Base-by-base conservation (phyloP, 1,284 basidiomycete genomes). In the Leccinum subrobustum region DNA sequence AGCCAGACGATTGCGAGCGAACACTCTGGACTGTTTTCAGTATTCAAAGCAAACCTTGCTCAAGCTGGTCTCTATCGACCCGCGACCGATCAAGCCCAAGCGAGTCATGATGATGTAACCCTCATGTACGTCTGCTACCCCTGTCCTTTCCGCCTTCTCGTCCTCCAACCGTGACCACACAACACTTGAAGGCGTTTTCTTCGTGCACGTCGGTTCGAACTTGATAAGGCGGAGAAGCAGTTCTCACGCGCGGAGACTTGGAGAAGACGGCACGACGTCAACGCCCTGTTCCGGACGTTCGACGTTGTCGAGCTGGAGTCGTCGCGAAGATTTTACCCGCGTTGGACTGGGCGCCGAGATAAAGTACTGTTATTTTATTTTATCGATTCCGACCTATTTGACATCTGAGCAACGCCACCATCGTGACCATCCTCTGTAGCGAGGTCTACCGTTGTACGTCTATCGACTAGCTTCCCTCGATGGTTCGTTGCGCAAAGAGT, bases 271-370 rank as follows among this genome's bases (percentile, higher is more conserved):
- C 78, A 89, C 67, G 72, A 83, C 48, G 29, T 92, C 8, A 78
- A 84, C 39, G 76, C 78, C 16, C 73, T 91, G n/a, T 92, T 84
- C 72, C 78, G 79, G 16, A 78, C 78, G 2, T 87, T 90, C 65
- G 79, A 82, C 25, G 56, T 75, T 0, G 79, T 79, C 11, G 91
- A 92, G 65, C 79, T 92, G 63, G 83, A 87, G 68, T 69, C 69
- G 25, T 73, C 84, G 3, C 83, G 83, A 69, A 77, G 79, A 56
- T 90, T 86, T 63, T 92, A 92, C 75, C 88, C 91, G 2, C 80
- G 87, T 37, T 92, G 89, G 89, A 92, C 89, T 1, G 91, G 90
- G 2, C 78, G 87, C 58, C 77, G 89, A 68, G 87, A 91, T 69
- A 89, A 86, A 77, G 89, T 84, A 65, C 7, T 77, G 48, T 4